These are phyloP conservation scores for Barnettozyma pratensis DNA, from an alignment of 805 yeast species.

Conservation along the genomic window DNA sequence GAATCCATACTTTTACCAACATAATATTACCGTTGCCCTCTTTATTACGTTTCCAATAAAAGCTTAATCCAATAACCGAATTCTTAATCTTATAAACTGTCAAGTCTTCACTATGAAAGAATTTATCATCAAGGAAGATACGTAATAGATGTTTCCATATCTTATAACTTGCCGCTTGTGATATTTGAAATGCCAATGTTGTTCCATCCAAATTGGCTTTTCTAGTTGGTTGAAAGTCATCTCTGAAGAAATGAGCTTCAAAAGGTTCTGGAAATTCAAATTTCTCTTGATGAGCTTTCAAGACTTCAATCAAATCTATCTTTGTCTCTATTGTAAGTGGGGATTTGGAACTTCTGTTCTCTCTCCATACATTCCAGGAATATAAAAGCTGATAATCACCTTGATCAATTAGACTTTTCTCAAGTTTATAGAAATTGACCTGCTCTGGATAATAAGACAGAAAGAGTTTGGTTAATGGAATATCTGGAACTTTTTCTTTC, in stretches of 20 bases:
- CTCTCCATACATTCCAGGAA: constrained; percentile 4
- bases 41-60: not conserved
- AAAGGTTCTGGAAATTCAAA: not conserved
- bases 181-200: not conserved
- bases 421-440: not conserved
- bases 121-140: constrained; percentile 7
- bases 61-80: constrained; percentile 6
- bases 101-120: constrained; percentile 5
- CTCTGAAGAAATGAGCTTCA: constrained; percentile 7
- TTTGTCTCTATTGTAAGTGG: not conserved
- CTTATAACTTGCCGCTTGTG: not conserved
- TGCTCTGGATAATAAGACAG: not conserved
- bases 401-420: not conserved
- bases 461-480: no score
- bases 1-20: constrained; percentile 1
- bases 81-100: constrained; percentile 1
- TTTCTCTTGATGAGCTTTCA: not conserved
- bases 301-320: constrained; percentile 4
- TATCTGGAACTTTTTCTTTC: no score
- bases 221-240: not conserved
- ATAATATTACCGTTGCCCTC: not conserved
- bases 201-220: not conserved
- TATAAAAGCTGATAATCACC: constrained; percentile 4
- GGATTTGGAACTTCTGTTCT: not conserved
- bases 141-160: constrained; percentile 2